Conservation (phyloP, 345 rosid species). For the Cardamine occulta region DNA sequence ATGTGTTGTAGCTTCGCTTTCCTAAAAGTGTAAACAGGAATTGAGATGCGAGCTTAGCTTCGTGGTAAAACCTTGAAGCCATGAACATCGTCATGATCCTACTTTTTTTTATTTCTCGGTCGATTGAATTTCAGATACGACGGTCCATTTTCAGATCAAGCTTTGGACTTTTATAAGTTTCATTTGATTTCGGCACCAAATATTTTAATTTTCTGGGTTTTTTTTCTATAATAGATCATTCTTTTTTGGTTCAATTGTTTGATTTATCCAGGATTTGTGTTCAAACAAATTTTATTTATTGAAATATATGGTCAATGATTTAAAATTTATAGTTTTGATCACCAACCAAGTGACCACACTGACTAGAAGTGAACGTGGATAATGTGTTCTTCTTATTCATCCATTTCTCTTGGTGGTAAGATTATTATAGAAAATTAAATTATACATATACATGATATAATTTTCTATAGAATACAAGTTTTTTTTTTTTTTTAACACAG, state of each 20-base stretch:
- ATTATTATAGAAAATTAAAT: too few relatives aligned
- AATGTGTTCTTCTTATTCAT: slow-evolving; percentile 8
- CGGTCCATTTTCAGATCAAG: slow-evolving; percentile 32
- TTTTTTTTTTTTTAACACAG: too few relatives aligned
- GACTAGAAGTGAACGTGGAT: slow-evolving; percentile 23
- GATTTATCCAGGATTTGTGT: too few relatives aligned
- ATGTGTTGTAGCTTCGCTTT: slow-evolving; percentile 21
- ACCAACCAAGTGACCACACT: slow-evolving; percentile 18
- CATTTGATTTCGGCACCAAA: slow-evolving; percentile 5
- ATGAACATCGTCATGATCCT: slow-evolving; percentile 41
- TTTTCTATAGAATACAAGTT: too few relatives aligned
- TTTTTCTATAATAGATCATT: too few relatives aligned
- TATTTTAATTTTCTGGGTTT: background rate
- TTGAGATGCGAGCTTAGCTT: slow-evolving; percentile 36
- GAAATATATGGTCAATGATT: too few relatives aligned
- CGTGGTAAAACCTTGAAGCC: slow-evolving; percentile 30
- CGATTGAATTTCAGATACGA: slow-evolving; percentile 21
- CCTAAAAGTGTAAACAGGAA: slow-evolving; percentile 15
- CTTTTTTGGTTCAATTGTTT: too few relatives aligned
- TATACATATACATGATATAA: too few relatives aligned
- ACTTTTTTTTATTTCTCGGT: background rate
- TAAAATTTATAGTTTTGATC: background rate
- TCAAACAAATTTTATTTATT: too few relatives aligned
- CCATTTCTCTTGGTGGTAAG: too few relatives aligned
- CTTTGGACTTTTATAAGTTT: background rate